Conservation (phyloP, 176 grass and related monocot genomes). For the Saccharum officinarum region DNA sequence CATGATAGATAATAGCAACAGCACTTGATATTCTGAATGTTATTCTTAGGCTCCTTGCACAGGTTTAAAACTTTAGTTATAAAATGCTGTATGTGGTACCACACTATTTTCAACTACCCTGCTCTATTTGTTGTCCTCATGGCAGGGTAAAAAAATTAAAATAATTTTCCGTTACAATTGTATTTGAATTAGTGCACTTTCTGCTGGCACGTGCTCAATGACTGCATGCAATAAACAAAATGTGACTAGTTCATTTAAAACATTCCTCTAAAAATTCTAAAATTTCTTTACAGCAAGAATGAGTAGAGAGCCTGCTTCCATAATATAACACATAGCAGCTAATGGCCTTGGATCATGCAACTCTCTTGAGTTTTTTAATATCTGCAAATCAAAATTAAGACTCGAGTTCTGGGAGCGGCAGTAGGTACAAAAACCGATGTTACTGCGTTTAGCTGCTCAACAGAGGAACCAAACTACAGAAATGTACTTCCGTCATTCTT, state of each 20-base stretch:
- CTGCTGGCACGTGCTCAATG: not conserved
- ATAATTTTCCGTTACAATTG: not conserved
- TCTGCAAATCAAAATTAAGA: not conserved
- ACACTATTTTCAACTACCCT: not conserved
- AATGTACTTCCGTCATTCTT: not conserved
- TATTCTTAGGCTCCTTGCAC: not conserved
- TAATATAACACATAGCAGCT: not conserved
- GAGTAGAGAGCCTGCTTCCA: not conserved
- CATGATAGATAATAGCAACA: slow-evolving; percentile 7
- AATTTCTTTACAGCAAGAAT: not conserved
- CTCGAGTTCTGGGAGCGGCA: too few relatives aligned
- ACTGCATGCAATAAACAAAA: not conserved
- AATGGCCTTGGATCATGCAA: not conserved
- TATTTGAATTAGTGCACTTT: not conserved
- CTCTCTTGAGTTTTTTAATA: not conserved
- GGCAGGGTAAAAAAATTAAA: not conserved
- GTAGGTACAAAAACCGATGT: not conserved
- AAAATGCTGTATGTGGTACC: not conserved
- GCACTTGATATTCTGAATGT: not conserved
- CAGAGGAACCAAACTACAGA: not conserved
- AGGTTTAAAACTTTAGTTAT: slow-evolving; percentile 1
- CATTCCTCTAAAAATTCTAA: not conserved
- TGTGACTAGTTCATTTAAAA: not conserved
- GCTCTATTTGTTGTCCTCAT: not conserved
- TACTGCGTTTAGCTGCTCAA: not conserved